These are phyloP conservation scores for Acanthochlamys bracteata DNA, from an alignment of 106 monocot species.

Conservation along the genomic window DNA sequence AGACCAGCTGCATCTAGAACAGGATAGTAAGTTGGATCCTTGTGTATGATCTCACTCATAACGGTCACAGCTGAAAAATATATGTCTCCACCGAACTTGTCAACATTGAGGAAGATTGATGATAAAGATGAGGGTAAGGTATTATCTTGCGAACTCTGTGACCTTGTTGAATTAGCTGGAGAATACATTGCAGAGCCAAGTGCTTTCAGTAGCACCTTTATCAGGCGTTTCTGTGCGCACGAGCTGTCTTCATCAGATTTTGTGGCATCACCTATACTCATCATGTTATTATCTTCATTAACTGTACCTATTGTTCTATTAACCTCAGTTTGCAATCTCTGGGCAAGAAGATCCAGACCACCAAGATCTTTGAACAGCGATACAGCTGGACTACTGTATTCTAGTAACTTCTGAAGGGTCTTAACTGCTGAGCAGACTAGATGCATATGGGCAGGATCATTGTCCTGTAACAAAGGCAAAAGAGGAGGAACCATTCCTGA, in stretches of 20 bases:
- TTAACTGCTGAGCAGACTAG: constrained; percentile 84
- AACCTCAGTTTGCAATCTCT: constrained; percentile 79
- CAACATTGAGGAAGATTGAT: constrained; percentile 68
- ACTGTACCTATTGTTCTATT: constrained; percentile 50
- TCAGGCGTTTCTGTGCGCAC: constrained; percentile 81
- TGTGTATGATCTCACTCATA: constrained; percentile 99
- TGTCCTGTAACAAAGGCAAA: constrained; percentile 67
- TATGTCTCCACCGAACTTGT: constrained; percentile 88
- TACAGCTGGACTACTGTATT: constrained; percentile 87
- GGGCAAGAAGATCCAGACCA: constrained; percentile 75
- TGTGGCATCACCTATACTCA: constrained; percentile 39
- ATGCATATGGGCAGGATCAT: constrained; percentile 67
- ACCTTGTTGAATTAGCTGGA: constrained; percentile 74
- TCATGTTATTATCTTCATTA: constrained; percentile 34
- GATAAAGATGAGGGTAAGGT: constrained; percentile 60
- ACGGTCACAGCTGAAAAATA: constrained; percentile 96
- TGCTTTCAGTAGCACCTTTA: constrained; percentile 85
- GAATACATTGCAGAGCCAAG: constrained; percentile 90
- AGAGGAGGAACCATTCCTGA: constrained; percentile 88
- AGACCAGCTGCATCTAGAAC: constrained; percentile 64
- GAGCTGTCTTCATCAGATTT: constrained; percentile 61
- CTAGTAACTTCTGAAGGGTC: constrained; percentile 91
- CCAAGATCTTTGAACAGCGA: constrained; percentile 93
- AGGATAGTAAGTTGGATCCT: constrained; percentile 88
- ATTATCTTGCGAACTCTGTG: constrained; percentile 53